phyloP scores from a whole-genome alignment of 306 rosid genomes.

The Hippophae tibetana region DNA sequence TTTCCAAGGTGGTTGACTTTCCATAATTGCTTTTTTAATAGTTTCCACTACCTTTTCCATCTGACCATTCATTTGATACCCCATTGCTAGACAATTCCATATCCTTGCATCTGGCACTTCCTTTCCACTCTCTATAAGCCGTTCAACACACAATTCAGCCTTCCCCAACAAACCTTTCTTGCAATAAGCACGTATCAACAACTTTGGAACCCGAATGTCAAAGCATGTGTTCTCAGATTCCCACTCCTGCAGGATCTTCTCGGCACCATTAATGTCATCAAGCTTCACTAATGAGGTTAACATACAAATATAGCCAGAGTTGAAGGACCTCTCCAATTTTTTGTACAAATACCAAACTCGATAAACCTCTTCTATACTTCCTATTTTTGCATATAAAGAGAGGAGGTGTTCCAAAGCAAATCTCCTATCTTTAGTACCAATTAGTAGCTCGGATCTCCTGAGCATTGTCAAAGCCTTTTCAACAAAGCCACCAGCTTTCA shows the following conservation, averaged over 20 bases:
- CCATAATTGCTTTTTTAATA: slow-evolving; percentile 34
- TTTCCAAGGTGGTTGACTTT: slow-evolving; percentile 22
- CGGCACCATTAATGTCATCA: slow-evolving; percentile 54
- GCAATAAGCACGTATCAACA: slow-evolving; percentile 51
- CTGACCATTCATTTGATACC: slow-evolving; percentile 32
- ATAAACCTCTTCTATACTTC: slow-evolving; percentile 50
- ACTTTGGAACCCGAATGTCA: slow-evolving; percentile 42
- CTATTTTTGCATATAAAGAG: slow-evolving; percentile 32
- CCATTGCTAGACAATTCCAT: slow-evolving; percentile 42
- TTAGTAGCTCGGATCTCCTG: slow-evolving; percentile 35
- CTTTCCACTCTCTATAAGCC: slow-evolving; percentile 43
- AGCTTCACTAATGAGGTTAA: slow-evolving; percentile 53
- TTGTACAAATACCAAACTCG: slow-evolving; percentile 48
- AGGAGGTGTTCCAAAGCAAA: slow-evolving; percentile 38
- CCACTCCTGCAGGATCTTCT: slow-evolving; percentile 57
- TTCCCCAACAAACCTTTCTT: slow-evolving; percentile 38
- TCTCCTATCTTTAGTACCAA: slow-evolving; percentile 5
- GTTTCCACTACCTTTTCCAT: slow-evolving; percentile 51
- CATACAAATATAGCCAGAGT: slow-evolving; percentile 38
- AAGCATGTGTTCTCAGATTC: slow-evolving; percentile 30
- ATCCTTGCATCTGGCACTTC: slow-evolving; percentile 22
- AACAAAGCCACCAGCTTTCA: slow-evolving; percentile 34
- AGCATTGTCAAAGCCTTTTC: slow-evolving; percentile 36
- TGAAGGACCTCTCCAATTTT: slow-evolving; percentile 1
- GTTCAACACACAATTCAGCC: slow-evolving; percentile 37